Base-by-base conservation (phyloP, 345 rosid species). In the Arabis hirsuta region DNA sequence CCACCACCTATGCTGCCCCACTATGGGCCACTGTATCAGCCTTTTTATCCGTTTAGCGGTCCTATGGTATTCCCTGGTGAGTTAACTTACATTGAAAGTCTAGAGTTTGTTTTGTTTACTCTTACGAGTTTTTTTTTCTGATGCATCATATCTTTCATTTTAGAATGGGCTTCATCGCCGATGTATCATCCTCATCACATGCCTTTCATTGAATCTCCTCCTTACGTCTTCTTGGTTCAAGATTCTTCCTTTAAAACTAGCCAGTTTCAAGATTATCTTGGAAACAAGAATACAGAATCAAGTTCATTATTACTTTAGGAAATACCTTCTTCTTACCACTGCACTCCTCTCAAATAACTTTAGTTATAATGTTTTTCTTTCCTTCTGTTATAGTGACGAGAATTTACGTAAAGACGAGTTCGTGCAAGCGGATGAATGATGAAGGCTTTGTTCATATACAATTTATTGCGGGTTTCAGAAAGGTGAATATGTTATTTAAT, bases 361-460 rank as follows among this genome's bases (percentile, higher is more conserved):
- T 16, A 16, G 84, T 50, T 77, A 9, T 26, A 0, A 9, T 16
- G 3, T 65, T 36, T 53, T 4, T 2, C n/a, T 6, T 66, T 74
- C 2, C 9, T 7, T 36, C 5, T 75, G 7, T 52, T 84, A 81
- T 80, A 91, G 97, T 80, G 63, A 77, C 19, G 86, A 84, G 50
- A 91, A 88, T 80, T 84, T 92, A 73, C 53, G 81, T 42, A 81
- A 42, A 55, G 96, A 89, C 60, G 67, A 50, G 32, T 91, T 62
- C 81, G 85, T 83, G 93, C 73, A 81, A 60, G 67, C 81, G 81
- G 72, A 91, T 91, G 97, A 87, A 91, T 84, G 89, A 81, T 3
- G 84, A 87, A 55, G 94, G 98, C 42, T 92, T 88, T 89, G 96
- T 92, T 77, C 79, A 88, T 38, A 70, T 92, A 69, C 69, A 72